Percentiles rank a stretch among this genome's conserved stretches.
Conservation (phyloP, 192 early-diverging fungal species). For the Coemansia sp. region DNA sequence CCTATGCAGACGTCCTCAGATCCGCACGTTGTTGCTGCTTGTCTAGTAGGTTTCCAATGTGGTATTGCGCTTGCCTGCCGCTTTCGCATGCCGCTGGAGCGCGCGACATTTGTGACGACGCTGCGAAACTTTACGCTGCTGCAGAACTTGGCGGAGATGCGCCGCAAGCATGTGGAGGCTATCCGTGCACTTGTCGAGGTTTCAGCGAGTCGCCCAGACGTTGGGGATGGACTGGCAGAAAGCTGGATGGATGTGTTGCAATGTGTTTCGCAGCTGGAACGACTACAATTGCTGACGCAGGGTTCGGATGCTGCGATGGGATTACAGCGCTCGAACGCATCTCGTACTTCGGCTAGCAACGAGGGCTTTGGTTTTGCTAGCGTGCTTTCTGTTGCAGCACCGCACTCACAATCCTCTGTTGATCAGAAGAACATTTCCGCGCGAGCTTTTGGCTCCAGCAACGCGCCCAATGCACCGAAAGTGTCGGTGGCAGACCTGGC, state of each 20-base stretch:
- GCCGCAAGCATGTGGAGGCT: constrained; percentile 87
- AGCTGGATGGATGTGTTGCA: constrained; percentile 84
- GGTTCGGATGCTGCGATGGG: constrained; percentile 23
- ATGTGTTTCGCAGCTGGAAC: constrained; percentile 83
- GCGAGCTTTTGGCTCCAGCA: constrained; percentile 54
- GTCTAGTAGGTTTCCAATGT: constrained; percentile 75
- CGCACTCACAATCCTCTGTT: background rate
- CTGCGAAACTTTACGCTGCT: constrained; percentile 85
- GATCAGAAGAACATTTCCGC: constrained; percentile 34
- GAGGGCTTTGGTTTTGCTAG: constrained; percentile 24
- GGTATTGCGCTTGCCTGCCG: constrained; percentile 78
- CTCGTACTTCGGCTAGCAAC: constrained; percentile 14
- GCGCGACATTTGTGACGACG: constrained; percentile 89
- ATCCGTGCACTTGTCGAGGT: constrained; percentile 83
- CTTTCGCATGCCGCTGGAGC: constrained; percentile 87
- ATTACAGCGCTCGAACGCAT: background rate
- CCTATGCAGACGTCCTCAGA: constrained; percentile 85
- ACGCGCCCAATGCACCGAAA: constrained; percentile 68
- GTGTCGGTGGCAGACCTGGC: constrained; percentile 66
- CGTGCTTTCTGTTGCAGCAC: constrained; percentile 18
- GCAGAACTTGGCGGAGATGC: constrained; percentile 80
- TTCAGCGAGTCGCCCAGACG: constrained; percentile 57
- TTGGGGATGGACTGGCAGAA: constrained; percentile 64
- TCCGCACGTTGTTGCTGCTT: constrained; percentile 65
- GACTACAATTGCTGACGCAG: constrained; percentile 69